A percentile compares a stretch with the other conserved stretches of the same genome.
Conservation (phyloP, 2,329 filamentous ascomycete genomes). For the Colletotrichum truncatum region DNA sequence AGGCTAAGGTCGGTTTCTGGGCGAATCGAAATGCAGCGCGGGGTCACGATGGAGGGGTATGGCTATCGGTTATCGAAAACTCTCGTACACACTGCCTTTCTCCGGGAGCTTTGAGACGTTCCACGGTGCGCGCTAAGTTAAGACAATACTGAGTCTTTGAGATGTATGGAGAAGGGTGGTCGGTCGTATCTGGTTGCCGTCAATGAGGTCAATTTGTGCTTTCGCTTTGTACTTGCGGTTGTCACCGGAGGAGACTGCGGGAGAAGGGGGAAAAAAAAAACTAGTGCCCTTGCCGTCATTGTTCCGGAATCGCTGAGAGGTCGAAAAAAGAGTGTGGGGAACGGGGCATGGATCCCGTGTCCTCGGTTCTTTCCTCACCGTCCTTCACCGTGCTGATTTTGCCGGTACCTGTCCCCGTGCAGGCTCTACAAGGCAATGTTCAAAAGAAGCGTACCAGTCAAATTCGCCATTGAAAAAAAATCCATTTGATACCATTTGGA, state of each 20-base stretch:
- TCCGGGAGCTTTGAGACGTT: not conserved
- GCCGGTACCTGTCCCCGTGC: not conserved
- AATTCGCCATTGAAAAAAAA: too few relatives aligned
- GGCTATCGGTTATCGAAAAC: not conserved
- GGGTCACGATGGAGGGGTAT: conserved; percentile 31
- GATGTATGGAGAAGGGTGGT: not conserved
- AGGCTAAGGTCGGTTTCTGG: conserved; percentile 15
- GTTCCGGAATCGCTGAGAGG: conserved; percentile 25
- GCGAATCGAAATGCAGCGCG: conserved; percentile 30
- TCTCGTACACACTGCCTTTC: not conserved
- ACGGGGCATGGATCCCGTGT: not conserved
- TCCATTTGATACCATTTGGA: too few relatives aligned
- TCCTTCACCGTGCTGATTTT: not conserved
- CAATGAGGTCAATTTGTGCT: not conserved
- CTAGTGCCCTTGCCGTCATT: not conserved
- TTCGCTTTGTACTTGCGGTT: not conserved
- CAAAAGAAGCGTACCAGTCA: too few relatives aligned
- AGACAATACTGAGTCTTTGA: not conserved
- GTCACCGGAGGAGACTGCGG: conserved; percentile 1
- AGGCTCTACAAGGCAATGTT: not conserved
- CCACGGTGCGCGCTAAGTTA: not conserved
- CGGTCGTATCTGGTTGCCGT: not conserved
- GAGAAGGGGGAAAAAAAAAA: conserved; percentile 7
- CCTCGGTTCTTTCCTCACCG: conserved; percentile 10
- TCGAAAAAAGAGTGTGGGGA: conserved; percentile 10